These are phyloP conservation scores for Misopates orontium DNA, from an alignment of 257 asterid species.

Conservation along the genomic window DNA sequence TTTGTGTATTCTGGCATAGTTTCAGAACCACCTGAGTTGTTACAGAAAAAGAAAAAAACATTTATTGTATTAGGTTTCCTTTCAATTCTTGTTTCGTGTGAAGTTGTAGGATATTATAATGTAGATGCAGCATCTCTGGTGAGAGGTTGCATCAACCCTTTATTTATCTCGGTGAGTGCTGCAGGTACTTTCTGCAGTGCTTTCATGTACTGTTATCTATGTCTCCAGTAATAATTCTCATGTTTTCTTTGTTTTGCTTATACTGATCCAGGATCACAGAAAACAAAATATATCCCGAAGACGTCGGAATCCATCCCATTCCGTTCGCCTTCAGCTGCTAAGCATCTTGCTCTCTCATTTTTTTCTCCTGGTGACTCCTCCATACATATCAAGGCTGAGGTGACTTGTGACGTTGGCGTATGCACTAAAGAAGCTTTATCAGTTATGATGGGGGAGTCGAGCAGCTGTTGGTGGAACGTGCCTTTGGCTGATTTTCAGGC, in stretches of 20 bases:
- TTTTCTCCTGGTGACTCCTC: slow-evolving; percentile 46
- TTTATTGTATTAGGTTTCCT: slow-evolving; percentile 9
- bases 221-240: slow-evolving; percentile 30
- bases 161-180: slow-evolving; percentile 45
- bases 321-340: slow-evolving; percentile 44
- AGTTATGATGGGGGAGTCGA: slow-evolving; percentile 61
- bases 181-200: slow-evolving; percentile 54
- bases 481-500: slow-evolving; percentile 26
- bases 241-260: slow-evolving; percentile 39
- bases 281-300: slow-evolving; percentile 29
- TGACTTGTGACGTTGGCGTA: slow-evolving; percentile 53
- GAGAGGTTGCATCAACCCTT: slow-evolving; percentile 52
- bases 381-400: slow-evolving; percentile 76
- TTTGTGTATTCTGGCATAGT: slow-evolving; percentile 10
- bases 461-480: slow-evolving; percentile 50
- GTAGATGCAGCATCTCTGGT: slow-evolving; percentile 50
- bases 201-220: slow-evolving; percentile 15
- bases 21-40: slow-evolving; percentile 24
- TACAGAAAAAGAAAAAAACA: slow-evolving; percentile 9
- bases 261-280: slow-evolving; percentile 53
- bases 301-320: slow-evolving; percentile 35
- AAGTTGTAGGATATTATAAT: slow-evolving; percentile 33
- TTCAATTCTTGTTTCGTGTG: slow-evolving; percentile 24
- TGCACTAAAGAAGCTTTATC: slow-evolving; percentile 75
- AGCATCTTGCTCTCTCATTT: slow-evolving; percentile 27